Conservation (phyloP, 148 eudicot genomes). For the Nyssa sinensis region DNA sequence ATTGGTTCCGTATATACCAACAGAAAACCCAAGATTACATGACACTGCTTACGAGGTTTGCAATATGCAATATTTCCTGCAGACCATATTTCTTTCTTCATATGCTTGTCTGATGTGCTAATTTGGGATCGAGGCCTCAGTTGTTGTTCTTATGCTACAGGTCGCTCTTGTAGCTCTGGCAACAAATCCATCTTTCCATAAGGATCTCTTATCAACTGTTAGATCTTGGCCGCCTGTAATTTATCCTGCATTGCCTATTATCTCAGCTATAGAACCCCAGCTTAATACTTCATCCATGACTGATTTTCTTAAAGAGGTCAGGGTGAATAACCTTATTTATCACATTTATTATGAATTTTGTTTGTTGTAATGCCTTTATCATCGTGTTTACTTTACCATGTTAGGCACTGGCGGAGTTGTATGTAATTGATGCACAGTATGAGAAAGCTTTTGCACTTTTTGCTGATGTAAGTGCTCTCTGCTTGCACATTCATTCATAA, state of each 20-base stretch:
- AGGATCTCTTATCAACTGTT: constrained; percentile 82
- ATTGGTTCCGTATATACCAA: constrained; percentile 80
- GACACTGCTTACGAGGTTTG: constrained; percentile 96
- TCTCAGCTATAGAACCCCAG: constrained; percentile 89
- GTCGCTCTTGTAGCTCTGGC: constrained; percentile 91
- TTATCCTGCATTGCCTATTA: constrained; percentile 70
- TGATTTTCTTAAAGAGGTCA: constrained; percentile 84
- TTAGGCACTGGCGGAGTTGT: constrained; percentile 92
- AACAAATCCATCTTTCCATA: constrained; percentile 73
- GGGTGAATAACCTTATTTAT: constrained; percentile 8
- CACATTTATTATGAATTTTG: constrained; percentile 10
- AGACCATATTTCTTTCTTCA: constrained; percentile 10
- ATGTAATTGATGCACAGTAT: constrained; percentile 79
- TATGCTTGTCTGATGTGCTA: constrained; percentile 14
- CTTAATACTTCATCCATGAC: constrained; percentile 77
- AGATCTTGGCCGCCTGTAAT: constrained; percentile 85
- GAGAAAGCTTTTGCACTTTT: constrained; percentile 84
- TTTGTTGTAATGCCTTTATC: not conserved
- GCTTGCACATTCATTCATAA: constrained; percentile 6
- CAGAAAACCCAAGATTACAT: constrained; percentile 80
- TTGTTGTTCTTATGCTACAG: constrained; percentile 40
- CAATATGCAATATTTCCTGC: constrained; percentile 17
- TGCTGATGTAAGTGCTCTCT: constrained; percentile 86
- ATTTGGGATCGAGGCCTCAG: constrained; percentile 1
- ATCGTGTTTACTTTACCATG: constrained; percentile 17